Evolutionary conservation across 768 basidiomycete species (phyloP).

Genomic region (Lentinula sp.): DNA sequence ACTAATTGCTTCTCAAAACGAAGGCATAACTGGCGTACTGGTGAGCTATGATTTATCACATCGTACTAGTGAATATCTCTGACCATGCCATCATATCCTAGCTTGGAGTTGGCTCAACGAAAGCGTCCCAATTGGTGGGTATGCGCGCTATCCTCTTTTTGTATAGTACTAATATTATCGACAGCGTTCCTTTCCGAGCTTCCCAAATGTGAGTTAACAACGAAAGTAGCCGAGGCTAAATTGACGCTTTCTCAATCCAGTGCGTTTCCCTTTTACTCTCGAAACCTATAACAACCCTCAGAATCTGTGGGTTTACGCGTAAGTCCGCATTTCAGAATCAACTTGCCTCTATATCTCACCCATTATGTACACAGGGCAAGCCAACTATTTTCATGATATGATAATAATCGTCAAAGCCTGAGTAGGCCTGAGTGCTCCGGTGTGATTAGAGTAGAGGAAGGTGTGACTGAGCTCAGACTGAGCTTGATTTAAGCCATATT

Average conservation of each 20-base stretch:
- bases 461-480: no score
- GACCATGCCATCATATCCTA: slow-evolving; percentile 7
- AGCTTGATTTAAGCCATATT: background rate
- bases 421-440: background rate
- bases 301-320: slow-evolving; percentile 55
- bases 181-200: slow-evolving; percentile 39
- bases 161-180: background rate
- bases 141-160: background rate
- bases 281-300: slow-evolving; percentile 64
- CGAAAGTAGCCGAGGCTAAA: background rate
- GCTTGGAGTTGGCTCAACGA: slow-evolving; percentile 41
- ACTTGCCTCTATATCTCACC: background rate
- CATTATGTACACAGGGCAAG: background rate
- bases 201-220: slow-evolving; percentile 21
- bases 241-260: slow-evolving; percentile 19
- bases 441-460: background rate
- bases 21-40: slow-evolving; percentile 45
- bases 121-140: slow-evolving; percentile 17
- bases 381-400: background rate
- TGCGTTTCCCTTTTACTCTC: slow-evolving; percentile 54
- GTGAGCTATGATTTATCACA: slow-evolving; percentile 15
- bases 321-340: slow-evolving; percentile 14
- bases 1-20: background rate
- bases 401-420: background rate
- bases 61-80: background rate